Evolutionary conservation across 2,329 filamentous ascomycete species (phyloP).

Genomic region (Aspergillus neoniger): DNA sequence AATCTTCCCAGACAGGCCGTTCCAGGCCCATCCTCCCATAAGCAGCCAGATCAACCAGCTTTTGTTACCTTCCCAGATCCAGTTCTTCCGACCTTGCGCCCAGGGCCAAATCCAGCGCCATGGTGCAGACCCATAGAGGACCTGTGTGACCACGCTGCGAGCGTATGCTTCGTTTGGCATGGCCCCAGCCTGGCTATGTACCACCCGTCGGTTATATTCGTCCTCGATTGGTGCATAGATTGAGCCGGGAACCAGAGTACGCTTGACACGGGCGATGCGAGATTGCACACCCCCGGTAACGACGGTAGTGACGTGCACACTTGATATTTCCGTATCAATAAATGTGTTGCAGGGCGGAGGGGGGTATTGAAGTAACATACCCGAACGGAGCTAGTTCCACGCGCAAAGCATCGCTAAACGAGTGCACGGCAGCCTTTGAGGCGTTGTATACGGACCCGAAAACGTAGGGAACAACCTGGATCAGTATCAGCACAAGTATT

Average conservation of each 20-base stretch:
- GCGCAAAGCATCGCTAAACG: slow-evolving; percentile 59
- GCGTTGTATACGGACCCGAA: slow-evolving; percentile 58
- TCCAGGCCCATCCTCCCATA: slow-evolving; percentile 50
- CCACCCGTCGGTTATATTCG: slow-evolving; percentile 55
- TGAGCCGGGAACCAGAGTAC: slow-evolving; percentile 50
- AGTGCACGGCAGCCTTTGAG: slow-evolving; percentile 61
- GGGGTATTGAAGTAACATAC: slow-evolving; percentile 25
- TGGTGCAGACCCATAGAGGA: slow-evolving; percentile 50
- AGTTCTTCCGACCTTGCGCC: slow-evolving; percentile 38
- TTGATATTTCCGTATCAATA: slow-evolving; percentile 22
- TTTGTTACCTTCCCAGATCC: slow-evolving; percentile 54
- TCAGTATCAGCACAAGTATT: slow-evolving; percentile 2
- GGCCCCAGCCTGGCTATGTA: slow-evolving; percentile 55
- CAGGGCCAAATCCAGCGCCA: slow-evolving; percentile 55
- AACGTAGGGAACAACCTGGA: slow-evolving; percentile 46
- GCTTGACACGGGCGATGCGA: slow-evolving; percentile 57
- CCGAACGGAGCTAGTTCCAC: slow-evolving; percentile 57
- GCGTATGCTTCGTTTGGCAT: slow-evolving; percentile 59
- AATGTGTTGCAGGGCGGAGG: neutral
- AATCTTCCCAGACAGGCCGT: slow-evolving; percentile 41
- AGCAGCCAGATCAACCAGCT: slow-evolving; percentile 55
- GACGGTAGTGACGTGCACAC: slow-evolving; percentile 55
- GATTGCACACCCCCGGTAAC: slow-evolving; percentile 63
- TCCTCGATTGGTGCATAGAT: slow-evolving; percentile 55
- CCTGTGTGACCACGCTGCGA: slow-evolving; percentile 55